phyloP scores from a whole-genome alignment of 75 land plant species.

The Adiantum capillusveneris region DNA sequence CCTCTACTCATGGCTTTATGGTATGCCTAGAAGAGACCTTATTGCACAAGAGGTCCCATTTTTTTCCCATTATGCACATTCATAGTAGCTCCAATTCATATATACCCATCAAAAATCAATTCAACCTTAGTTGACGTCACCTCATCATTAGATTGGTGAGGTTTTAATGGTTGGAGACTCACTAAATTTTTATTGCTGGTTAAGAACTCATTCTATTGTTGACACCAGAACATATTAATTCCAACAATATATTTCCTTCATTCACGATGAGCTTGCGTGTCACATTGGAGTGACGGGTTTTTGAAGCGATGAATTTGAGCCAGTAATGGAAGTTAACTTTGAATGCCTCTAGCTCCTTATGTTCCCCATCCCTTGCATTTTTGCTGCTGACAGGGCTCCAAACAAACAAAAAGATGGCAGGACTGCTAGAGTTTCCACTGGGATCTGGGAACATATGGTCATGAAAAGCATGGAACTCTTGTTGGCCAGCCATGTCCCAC shows the following conservation, averaged over 20 bases:
- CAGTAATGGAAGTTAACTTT: background rate
- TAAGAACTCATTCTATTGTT: too few species aligned
- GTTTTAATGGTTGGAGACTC: background rate
- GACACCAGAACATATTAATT: too few species aligned
- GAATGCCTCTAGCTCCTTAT: background rate
- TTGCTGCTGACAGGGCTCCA: background rate
- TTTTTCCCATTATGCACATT: too few species aligned
- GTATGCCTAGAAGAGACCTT: too few species aligned
- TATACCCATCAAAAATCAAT: too few species aligned
- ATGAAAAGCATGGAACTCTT: background rate
- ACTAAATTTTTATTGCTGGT: background rate
- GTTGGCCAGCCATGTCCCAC: conserved; percentile 1
- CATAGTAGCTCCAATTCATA: too few species aligned
- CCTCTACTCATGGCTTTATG: too few species aligned
- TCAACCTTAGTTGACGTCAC: too few species aligned
- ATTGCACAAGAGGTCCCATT: too few species aligned
- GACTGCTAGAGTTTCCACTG: background rate
- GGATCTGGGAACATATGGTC: background rate
- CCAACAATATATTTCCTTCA: too few species aligned
- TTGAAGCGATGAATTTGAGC: background rate
- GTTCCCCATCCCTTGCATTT: background rate
- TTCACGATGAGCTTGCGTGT: background rate
- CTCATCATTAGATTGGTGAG: too few species aligned
- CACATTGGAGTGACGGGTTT: background rate
- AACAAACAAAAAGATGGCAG: background rate